These are phyloP conservation scores for Sophora flavescens DNA, from an alignment of 306 rosid species.

Conservation along the genomic window DNA sequence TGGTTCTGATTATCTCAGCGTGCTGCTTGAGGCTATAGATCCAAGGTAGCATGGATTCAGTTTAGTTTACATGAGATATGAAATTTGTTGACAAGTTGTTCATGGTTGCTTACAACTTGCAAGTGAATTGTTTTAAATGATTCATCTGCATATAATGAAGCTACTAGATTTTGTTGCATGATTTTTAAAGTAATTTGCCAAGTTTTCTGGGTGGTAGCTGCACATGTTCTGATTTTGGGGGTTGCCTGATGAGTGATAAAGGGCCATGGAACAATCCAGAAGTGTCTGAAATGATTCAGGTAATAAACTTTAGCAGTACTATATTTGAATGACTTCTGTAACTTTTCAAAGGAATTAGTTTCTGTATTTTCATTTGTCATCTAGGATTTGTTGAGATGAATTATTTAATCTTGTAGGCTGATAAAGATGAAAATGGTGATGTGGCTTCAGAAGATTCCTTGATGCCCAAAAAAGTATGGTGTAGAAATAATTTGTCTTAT, in stretches of 20 bases:
- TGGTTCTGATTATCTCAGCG: constrained; percentile 66
- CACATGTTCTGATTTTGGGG: constrained; percentile 79
- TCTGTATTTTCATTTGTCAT: not conserved
- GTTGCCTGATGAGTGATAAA: constrained; percentile 79
- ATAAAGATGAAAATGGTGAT: constrained; percentile 32
- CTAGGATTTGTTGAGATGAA: not conserved
- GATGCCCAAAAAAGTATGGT: constrained; percentile 50
- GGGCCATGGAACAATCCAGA: constrained; percentile 91
- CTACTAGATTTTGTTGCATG: not conserved
- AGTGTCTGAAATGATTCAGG: constrained; percentile 72
- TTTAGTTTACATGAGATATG: not conserved
- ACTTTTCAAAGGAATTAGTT: not conserved
- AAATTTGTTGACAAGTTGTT: not conserved
- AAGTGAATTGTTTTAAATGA: not conserved
- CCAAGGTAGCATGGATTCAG: constrained; percentile 59
- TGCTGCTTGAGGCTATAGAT: constrained; percentile 64
- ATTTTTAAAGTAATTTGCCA: constrained; percentile 78
- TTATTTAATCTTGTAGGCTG: constrained; percentile 55
- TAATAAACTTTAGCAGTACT: constrained; percentile 12
- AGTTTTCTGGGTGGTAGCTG: constrained; percentile 84
- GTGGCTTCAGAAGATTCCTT: constrained; percentile 40
- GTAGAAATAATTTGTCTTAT: too few species aligned
- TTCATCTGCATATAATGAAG: not conserved
- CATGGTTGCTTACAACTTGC: not conserved
- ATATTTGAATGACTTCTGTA: not conserved